Evolutionary conservation across 108 stramenopile genomes (phyloP).

Genomic region (Nitzschia inconspicua): DNA sequence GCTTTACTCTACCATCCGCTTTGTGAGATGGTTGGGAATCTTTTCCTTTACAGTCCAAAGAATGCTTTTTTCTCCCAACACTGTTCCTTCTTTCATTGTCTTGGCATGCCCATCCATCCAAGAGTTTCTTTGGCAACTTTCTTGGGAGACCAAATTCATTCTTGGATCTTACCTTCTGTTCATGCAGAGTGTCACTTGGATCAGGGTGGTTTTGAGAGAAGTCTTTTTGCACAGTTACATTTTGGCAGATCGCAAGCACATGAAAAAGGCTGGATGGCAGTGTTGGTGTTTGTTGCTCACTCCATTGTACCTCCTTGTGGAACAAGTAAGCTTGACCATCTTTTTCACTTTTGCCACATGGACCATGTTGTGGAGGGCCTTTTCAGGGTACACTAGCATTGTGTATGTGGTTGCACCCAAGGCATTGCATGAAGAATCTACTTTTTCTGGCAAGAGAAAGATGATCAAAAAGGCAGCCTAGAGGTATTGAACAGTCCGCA

Average conservation of each 20-base stretch:
- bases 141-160: background rate
- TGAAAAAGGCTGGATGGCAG: constrained; percentile 6
- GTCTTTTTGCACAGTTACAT: constrained; percentile 1
- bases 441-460: too few species aligned
- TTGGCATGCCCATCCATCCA: constrained; percentile 1
- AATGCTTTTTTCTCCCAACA: constrained; percentile 3
- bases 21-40: constrained; percentile 3
- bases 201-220: background rate
- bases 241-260: constrained; percentile 7
- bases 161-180: background rate
- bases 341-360: constrained; percentile 18
- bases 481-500: too few species aligned
- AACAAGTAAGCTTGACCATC: constrained; percentile 1
- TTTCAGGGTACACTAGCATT: constrained; percentile 2
- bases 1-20: constrained; percentile 8
- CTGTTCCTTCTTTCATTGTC: background rate
- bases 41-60: background rate
- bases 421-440: constrained; percentile 10
- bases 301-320: background rate
- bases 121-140: background rate
- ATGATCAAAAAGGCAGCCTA: too few species aligned
- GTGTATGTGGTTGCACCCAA: constrained; percentile 14
- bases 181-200: background rate
- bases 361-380: constrained; percentile 10
- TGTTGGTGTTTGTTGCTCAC: constrained; percentile 6